Evolutionary conservation across 2,329 filamentous ascomycete species (phyloP).

Genomic region (Neospermospora avenae): DNA sequence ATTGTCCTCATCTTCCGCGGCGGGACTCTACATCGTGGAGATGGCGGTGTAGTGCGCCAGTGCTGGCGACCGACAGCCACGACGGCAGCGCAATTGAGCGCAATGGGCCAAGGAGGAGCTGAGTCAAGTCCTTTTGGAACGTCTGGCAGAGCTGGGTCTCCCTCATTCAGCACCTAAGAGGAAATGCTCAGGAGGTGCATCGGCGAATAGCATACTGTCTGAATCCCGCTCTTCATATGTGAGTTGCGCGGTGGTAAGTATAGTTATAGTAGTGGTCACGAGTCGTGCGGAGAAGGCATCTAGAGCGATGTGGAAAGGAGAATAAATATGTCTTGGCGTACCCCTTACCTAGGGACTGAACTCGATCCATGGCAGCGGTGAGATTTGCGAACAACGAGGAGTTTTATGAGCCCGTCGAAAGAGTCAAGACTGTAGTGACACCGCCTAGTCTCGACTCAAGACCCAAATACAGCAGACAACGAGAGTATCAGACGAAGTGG

Average conservation of each 20-base stretch:
- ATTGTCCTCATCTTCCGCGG: constrained; percentile 16
- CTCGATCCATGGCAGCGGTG: constrained; percentile 20
- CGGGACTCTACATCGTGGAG: constrained; percentile 30
- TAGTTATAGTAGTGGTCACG: not conserved
- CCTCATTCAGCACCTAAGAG: no score
- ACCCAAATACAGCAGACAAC: not conserved
- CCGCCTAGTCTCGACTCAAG: not conserved
- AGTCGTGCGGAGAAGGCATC: constrained; percentile 21
- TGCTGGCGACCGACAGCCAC: not conserved
- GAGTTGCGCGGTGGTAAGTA: not conserved
- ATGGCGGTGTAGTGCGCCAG: constrained; percentile 9
- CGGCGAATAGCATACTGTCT: constrained; percentile 9
- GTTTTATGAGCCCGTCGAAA: constrained; percentile 18
- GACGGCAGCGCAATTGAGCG: not conserved
- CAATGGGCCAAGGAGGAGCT: not conserved
- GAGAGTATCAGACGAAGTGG: constrained; percentile 25
- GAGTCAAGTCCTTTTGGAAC: not conserved
- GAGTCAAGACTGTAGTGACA: constrained; percentile 4
- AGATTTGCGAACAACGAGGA: constrained; percentile 17
- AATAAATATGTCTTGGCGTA: constrained; percentile 18
- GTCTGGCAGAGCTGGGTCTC: not conserved
- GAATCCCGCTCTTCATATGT: no score
- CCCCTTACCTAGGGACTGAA: constrained; percentile 8
- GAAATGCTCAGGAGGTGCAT: constrained; percentile 8
- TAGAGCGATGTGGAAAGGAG: constrained; percentile 16